Evolutionary conservation across 2,329 filamentous ascomycete species (phyloP).

Genomic region (Fusarium chlamydosporum): DNA sequence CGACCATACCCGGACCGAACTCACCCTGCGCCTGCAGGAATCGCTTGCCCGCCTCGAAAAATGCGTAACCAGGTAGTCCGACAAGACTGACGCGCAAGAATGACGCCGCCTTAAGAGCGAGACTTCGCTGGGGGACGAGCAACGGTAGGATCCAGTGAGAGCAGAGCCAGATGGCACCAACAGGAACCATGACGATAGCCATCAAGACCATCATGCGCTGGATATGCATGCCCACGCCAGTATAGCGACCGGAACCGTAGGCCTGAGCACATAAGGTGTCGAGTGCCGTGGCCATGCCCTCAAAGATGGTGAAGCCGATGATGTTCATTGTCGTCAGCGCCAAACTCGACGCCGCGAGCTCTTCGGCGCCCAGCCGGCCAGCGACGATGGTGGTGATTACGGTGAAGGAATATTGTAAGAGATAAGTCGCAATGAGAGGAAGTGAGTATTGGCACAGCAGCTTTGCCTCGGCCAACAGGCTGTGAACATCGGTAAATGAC

Average conservation of each 20-base stretch:
- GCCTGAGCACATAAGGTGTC: conserved; percentile 50
- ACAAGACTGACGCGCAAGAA: conserved; percentile 65
- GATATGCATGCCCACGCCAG: conserved; percentile 66
- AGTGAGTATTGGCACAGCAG: conserved; percentile 53
- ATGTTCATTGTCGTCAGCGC: conserved; percentile 69
- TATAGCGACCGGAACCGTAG: conserved; percentile 58
- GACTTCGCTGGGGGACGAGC: conserved; percentile 62
- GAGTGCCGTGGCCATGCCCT: conserved; percentile 51
- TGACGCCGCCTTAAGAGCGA: conserved; percentile 64
- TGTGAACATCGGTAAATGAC: conserved; percentile 20
- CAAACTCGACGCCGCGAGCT: conserved; percentile 66
- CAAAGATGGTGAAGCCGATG: conserved; percentile 63
- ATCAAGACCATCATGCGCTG: conserved; percentile 69
- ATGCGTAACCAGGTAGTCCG: conserved; percentile 67
- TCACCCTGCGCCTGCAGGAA: conserved; percentile 69
- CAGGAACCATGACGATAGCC: conserved; percentile 62
- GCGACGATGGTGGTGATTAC: conserved; percentile 67
- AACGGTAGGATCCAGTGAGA: conserved; percentile 63
- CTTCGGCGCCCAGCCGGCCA: conserved; percentile 66
- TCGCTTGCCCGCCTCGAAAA: conserved; percentile 68
- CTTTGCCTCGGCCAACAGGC: conserved; percentile 35
- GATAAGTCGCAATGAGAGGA: conserved; percentile 66
- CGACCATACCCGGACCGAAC: conserved; percentile 65
- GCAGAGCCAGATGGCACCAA: conserved; percentile 64
- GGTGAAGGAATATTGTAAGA: conserved; percentile 68